Conservation (phyloP, 2,329 filamentous ascomycete species). For the Nemania diffusa region DNA sequence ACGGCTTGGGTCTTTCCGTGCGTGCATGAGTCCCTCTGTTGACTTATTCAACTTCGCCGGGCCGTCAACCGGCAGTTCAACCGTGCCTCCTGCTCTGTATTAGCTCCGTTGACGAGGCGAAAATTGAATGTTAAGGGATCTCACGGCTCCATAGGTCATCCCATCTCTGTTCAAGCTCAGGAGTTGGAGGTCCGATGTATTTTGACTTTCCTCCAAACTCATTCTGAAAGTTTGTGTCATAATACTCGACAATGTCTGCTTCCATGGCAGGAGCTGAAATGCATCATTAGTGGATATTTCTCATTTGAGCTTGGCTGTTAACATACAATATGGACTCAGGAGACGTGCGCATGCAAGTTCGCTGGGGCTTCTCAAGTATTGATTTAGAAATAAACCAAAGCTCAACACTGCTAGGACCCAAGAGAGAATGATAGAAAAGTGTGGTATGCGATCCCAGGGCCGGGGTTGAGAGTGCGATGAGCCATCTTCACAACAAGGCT, state of each 20-base stretch:
- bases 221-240: constrained; percentile 22
- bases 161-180: constrained; percentile 22
- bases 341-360: constrained; percentile 16
- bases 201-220: constrained; percentile 14
- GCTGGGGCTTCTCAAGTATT: constrained; percentile 3
- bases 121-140: not conserved
- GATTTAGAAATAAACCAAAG: constrained; percentile 11
- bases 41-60: constrained; percentile 21
- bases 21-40: constrained; percentile 17
- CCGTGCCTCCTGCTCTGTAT: constrained; percentile 7
- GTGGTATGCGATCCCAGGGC: not conserved
- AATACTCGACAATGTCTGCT: constrained; percentile 15
- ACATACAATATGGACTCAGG: constrained; percentile 18
- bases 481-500: not conserved
- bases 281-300: not conserved
- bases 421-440: constrained; percentile 2
- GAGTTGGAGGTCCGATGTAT: constrained; percentile 12
- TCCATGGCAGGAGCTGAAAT: constrained; percentile 18
- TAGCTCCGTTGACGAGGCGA: not conserved
- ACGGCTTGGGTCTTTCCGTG: not conserved
- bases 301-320: not conserved
- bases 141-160: constrained; percentile 17
- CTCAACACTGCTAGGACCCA: constrained; percentile 14
- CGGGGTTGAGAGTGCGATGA: not conserved
- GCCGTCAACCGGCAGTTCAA: constrained; percentile 11